Conservation (phyloP, 2,329 filamentous ascomycete species). For the Magnaporthiopsis incrustans region DNA sequence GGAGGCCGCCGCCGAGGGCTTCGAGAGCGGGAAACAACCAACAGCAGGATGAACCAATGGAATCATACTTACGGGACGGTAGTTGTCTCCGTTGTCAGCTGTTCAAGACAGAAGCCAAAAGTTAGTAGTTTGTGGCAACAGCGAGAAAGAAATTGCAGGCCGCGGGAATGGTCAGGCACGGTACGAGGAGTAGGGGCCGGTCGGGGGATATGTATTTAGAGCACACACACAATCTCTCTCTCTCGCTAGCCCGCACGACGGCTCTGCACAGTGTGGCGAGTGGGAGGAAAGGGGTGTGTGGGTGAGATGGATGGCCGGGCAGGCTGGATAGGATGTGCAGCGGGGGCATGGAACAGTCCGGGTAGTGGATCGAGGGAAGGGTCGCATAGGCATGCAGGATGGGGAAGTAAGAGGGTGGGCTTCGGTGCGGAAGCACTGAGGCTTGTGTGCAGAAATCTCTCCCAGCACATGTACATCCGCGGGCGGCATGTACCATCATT, state of each 20-base stretch:
- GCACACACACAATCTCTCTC: not conserved
- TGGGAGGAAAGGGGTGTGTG: conserved; percentile 11
- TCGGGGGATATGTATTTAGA: conserved; percentile 15
- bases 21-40: not conserved
- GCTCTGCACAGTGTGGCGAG: conserved; percentile 19
- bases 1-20: not conserved
- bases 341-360: conserved; percentile 23
- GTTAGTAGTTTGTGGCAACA: conserved; percentile 12
- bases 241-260: not conserved
- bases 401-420: conserved; percentile 25
- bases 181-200: conserved; percentile 3
- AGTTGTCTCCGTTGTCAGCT: conserved; percentile 55
- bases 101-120: conserved; percentile 21
- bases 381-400: conserved; percentile 21
- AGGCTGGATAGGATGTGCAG: not conserved
- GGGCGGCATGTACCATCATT: not conserved
- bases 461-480: not conserved
- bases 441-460: conserved; percentile 10
- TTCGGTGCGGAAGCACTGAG: conserved; percentile 35
- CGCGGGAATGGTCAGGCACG: not conserved
- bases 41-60: conserved; percentile 5
- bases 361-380: conserved; percentile 27
- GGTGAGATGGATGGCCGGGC: conserved; percentile 10
- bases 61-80: conserved; percentile 46
- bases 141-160: not conserved